A percentile compares a stretch with the other conserved stretches of the same genome.
phyloP scores from a whole-genome alignment of 2,329 filamentous ascomycete genomes.

The Microsporum canis region DNA sequence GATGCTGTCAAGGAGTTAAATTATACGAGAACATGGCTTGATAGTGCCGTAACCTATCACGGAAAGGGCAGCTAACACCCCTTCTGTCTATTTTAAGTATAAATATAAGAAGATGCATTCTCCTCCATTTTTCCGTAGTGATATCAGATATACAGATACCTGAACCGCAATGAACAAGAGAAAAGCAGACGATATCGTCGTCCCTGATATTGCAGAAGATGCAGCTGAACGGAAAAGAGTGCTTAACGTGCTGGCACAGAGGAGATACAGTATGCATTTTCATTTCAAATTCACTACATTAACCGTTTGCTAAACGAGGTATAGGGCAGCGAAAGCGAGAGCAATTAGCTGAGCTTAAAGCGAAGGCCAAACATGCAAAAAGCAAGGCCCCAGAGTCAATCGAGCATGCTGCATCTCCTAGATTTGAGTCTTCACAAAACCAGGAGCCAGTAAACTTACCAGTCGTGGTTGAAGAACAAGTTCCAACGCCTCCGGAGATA shows the following conservation, averaged over 20 bases:
- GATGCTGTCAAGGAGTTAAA: neutral
- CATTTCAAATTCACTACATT: neutral
- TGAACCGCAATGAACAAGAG: constrained; percentile 9
- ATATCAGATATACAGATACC: neutral
- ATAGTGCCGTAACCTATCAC: neutral
- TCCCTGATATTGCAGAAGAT: constrained; percentile 42
- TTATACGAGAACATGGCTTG: neutral
- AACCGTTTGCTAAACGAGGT: neutral
- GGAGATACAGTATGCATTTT: constrained; percentile 39
- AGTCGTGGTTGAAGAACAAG: neutral
- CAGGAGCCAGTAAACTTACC: neutral
- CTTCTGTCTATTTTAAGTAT: neutral
- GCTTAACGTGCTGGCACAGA: constrained; percentile 43
- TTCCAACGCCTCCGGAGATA: constrained; percentile 3
- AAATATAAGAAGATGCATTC: neutral
- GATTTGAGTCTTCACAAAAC: neutral
- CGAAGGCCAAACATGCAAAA: constrained; percentile 10
- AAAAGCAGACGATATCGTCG: constrained; percentile 23
- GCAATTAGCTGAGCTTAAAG: constrained; percentile 20
- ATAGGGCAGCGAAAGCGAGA: constrained; percentile 20
- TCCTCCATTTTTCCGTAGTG: neutral
- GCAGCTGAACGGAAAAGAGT: constrained; percentile 44
- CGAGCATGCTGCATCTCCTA: neutral
- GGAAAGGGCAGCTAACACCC: neutral
- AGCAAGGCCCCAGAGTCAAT: neutral